Conservation (phyloP, 2,329 filamentous ascomycete genomes). For the Xylariaceae sp. region DNA sequence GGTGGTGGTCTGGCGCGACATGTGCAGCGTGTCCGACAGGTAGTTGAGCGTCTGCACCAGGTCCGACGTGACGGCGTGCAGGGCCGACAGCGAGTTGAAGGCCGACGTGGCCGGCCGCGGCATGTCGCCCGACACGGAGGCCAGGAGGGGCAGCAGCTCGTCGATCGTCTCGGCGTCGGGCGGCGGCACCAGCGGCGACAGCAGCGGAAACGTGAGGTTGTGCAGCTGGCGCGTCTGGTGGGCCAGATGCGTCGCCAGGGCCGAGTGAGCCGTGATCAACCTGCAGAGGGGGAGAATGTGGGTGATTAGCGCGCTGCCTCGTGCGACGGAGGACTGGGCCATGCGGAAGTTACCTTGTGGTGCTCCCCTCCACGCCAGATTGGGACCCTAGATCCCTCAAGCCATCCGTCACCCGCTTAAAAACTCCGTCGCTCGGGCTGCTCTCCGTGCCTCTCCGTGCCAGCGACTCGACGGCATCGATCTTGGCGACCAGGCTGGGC, state of each 20-base stretch:
- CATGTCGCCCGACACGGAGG: slow-evolving; percentile 58
- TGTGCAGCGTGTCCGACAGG: slow-evolving; percentile 85
- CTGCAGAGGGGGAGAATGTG: too few relatives aligned
- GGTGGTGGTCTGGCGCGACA: slow-evolving; percentile 81
- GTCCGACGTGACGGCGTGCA: slow-evolving; percentile 65
- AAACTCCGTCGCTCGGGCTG: slow-evolving; percentile 56
- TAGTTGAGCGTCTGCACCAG: slow-evolving; percentile 75
- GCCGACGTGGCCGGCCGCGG: slow-evolving; percentile 56
- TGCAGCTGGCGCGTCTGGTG: slow-evolving; percentile 72
- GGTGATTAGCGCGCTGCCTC: too few relatives aligned
- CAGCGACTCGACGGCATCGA: slow-evolving; percentile 65
- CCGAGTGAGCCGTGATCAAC: slow-evolving; percentile 67
- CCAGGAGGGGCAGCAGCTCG: slow-evolving; percentile 59
- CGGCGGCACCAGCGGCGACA: slow-evolving; percentile 59
- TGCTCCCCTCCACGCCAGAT: slow-evolving; percentile 62
- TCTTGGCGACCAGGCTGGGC: slow-evolving; percentile 57
- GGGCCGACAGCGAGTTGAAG: slow-evolving; percentile 57
- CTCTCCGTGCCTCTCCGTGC: slow-evolving; percentile 59
- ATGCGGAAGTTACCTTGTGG: slow-evolving; percentile 51
- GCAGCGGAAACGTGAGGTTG: slow-evolving; percentile 61
- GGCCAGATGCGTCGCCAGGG: slow-evolving; percentile 64
- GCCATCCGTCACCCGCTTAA: slow-evolving; percentile 60
- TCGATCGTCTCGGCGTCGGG: slow-evolving; percentile 60
- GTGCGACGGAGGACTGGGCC: not conserved
- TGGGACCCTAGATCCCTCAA: slow-evolving; percentile 67